Percentiles rank a stretch among this genome's conserved stretches.
Conservation (phyloP, 129 eudicot genomes). For the Apium graveolens region DNA sequence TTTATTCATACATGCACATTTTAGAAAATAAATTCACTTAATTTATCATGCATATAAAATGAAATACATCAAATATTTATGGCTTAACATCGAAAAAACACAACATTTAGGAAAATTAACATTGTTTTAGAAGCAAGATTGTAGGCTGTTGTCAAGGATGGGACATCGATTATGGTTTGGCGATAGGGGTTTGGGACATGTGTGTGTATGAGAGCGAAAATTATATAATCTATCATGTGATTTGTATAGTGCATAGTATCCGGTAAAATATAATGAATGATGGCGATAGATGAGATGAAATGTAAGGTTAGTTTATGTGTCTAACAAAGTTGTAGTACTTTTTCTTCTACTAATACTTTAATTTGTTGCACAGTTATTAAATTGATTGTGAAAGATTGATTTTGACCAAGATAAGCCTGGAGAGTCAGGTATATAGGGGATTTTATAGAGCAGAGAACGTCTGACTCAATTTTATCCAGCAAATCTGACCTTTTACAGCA, state of each 20-base stretch:
- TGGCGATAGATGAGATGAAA: not conserved
- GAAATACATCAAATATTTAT: too few species aligned
- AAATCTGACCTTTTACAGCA: not conserved
- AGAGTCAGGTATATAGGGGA: not conserved
- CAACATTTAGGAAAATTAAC: too few species aligned
- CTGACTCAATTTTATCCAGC: not conserved
- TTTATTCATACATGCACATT: too few species aligned
- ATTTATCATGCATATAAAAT: too few species aligned
- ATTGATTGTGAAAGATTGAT: not conserved
- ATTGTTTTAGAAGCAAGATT: not conserved
- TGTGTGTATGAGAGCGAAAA: not conserved
- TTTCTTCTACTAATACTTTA: not conserved
- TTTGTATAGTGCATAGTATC: not conserved
- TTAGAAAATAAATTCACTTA: too few species aligned
- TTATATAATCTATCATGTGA: not conserved
- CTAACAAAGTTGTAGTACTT: not conserved
- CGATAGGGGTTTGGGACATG: not conserved
- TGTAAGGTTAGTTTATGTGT: not conserved
- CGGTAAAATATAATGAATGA: not conserved
- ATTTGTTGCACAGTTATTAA: not conserved
- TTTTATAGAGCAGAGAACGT: too few species aligned
- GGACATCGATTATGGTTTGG: not conserved
- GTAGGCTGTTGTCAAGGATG: not conserved
- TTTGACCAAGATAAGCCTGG: not conserved
- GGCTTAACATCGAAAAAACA: too few species aligned